Percentiles rank a stretch among this genome's conserved stretches.
Conservation (phyloP, 257 asterid genomes). For the Cinchona pubescens region DNA sequence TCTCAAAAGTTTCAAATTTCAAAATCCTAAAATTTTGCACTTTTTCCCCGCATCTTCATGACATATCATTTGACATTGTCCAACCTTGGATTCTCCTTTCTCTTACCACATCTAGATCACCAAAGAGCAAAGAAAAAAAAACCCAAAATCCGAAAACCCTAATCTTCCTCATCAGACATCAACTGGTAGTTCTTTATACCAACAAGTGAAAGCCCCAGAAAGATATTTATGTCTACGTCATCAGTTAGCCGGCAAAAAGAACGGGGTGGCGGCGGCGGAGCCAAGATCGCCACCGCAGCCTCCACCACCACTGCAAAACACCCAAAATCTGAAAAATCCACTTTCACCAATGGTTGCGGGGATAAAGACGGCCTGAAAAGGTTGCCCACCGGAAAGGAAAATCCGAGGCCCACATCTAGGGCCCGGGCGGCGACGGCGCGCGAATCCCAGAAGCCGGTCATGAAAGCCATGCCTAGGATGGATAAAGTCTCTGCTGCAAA, state of each 20-base stretch:
- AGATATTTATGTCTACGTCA: slow-evolving; percentile 46
- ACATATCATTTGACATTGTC: too few species aligned
- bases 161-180: not conserved
- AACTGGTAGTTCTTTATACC: too few species aligned
- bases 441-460: slow-evolving; percentile 48
- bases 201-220: too few species aligned
- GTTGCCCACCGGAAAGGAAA: slow-evolving; percentile 67
- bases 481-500: slow-evolving; percentile 40
- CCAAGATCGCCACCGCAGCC: slow-evolving; percentile 26
- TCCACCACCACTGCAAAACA: slow-evolving; percentile 1
- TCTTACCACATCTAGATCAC: not conserved
- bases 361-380: slow-evolving; percentile 20
- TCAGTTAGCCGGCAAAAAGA: slow-evolving; percentile 61
- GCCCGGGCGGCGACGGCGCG: slow-evolving; percentile 39
- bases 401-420: slow-evolving; percentile 54
- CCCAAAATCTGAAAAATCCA: slow-evolving; percentile 34
- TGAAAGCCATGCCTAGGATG: slow-evolving; percentile 52
- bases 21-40: slow-evolving; percentile 13
- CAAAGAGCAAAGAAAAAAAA: not conserved
- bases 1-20: slow-evolving; percentile 27
- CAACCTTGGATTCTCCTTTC: too few species aligned
- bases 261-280: slow-evolving; percentile 52
- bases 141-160: not conserved
- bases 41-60: not conserved
- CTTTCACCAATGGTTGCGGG: slow-evolving; percentile 14